phyloP scores from a whole-genome alignment of 2,329 filamentous ascomycete species.

The Blastomyces emzantsi region DNA sequence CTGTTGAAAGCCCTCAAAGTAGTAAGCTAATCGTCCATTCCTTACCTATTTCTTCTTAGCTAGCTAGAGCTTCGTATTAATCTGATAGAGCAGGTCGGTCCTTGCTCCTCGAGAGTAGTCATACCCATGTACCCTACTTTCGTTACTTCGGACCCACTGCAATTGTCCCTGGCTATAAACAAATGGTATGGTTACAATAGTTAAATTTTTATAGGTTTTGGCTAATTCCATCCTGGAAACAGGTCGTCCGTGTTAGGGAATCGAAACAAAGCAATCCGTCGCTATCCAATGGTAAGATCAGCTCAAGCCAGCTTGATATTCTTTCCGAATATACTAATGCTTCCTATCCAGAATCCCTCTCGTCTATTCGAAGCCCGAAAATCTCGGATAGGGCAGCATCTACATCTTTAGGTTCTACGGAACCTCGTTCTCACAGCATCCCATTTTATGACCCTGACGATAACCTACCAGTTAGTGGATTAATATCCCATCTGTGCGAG shows the following conservation, averaged over 20 bases:
- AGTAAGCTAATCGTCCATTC: constrained; percentile 22
- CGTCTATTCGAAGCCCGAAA: constrained; percentile 30
- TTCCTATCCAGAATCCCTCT: constrained; percentile 24
- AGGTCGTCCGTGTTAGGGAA: constrained; percentile 50
- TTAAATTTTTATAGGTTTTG: background rate
- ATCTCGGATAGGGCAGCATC: constrained; percentile 18
- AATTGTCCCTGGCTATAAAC: constrained; percentile 85
- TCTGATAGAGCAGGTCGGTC: constrained; percentile 26
- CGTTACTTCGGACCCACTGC: constrained; percentile 85
- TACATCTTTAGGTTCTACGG: constrained; percentile 17
- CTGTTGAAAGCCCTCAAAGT: constrained; percentile 30
- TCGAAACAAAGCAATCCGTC: constrained; percentile 34
- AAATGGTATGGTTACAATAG: constrained; percentile 57
- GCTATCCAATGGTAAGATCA: constrained; percentile 29
- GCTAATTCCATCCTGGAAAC: constrained; percentile 43
- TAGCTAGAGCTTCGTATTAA: constrained; percentile 11
- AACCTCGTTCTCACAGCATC: constrained; percentile 35
- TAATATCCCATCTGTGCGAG: constrained; percentile 68
- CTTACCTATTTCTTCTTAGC: background rate
- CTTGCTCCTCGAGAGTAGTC: constrained; percentile 29
- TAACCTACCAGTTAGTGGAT: constrained; percentile 57
- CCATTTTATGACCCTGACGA: constrained; percentile 72
- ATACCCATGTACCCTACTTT: constrained; percentile 66
- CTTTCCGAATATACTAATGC: background rate
- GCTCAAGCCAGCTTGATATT: background rate